A percentile compares a stretch with the other conserved stretches of the same genome.
Conservation (phyloP, 257 asterid genomes). For the Plectranthus barbatus region DNA sequence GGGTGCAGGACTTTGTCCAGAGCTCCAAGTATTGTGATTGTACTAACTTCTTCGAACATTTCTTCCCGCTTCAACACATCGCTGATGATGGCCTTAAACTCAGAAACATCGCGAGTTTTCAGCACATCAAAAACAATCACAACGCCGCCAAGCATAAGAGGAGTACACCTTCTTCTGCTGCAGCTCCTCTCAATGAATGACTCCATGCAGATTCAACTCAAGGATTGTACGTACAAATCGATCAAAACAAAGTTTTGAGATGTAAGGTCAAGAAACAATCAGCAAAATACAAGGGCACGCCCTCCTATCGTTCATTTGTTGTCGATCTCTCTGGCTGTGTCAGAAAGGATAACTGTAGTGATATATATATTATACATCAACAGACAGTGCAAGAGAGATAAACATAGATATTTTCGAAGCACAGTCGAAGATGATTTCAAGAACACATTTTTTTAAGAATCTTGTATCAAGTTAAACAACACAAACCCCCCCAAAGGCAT, state of each 20-base stretch:
- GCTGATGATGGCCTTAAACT: slow-evolving; percentile 26
- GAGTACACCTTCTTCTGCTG: slow-evolving; percentile 12
- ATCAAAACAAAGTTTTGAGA: background rate
- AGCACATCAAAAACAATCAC: slow-evolving; percentile 61
- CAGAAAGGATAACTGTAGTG: background rate
- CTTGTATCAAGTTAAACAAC: background rate
- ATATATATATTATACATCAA: background rate
- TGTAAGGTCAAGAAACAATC: too few species aligned
- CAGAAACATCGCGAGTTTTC: slow-evolving; percentile 29
- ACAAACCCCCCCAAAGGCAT: too few species aligned
- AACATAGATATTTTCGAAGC: slow-evolving; percentile 14
- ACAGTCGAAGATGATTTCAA: slow-evolving; percentile 15
- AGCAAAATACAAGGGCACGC: background rate
- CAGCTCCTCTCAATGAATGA: slow-evolving; percentile 17
- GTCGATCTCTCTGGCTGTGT: background rate
- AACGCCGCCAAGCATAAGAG: slow-evolving; percentile 34
- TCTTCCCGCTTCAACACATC: slow-evolving; percentile 29
- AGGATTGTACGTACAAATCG: background rate
- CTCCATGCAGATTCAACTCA: slow-evolving; percentile 24
- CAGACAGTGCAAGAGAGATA: background rate
- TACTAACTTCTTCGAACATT: slow-evolving; percentile 36
- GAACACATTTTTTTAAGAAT: background rate
- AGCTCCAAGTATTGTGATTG: slow-evolving; percentile 52
- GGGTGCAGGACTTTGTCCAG: slow-evolving; percentile 54
- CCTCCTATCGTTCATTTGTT: background rate